Evolutionary conservation across 2,329 filamentous ascomycete genomes (phyloP), one percentile per base, ranked within the genome.

Genomic region (Fusarium sterilihyphosum): DNA sequence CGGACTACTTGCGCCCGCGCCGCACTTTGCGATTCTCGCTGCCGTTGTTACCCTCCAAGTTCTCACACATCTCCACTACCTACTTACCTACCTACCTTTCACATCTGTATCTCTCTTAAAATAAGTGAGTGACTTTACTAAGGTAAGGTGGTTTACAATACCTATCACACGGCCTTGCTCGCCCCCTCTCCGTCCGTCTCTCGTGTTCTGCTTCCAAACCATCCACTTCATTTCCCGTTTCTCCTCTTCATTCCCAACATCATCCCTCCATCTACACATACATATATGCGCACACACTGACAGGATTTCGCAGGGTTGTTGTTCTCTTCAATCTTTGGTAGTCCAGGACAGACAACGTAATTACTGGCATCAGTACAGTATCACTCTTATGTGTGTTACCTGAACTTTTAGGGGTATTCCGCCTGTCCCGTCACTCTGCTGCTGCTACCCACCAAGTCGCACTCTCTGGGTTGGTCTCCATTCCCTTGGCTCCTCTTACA

Each of bases 41-140:
- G 62, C 53, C 65, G 61, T 60, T 70, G 57, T 67, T 54, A 74
- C 71, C 67, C 71, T 73, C 71, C 63, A 61, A 71, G 61, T 71
- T 71, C 71, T 74, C 47, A 71, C 41, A 33, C 33, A 53, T 53
- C 50, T 53, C 50, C 33, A 53, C 50, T 37, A 37, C 33, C 31
- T 53, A 24, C 31, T 26, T 31, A 22, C 31, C 14, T 31, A n/a
- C 46, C 46, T 29, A 47, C 46, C 46, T 31, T 49, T 35, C 56
- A 59, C 70, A 70, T 71, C 52, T 59, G 37, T 37, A 57, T 63
- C 64, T 62, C 57, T 31, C 35, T 26, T 22, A 41, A 63, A 47
- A 60, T 58, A 52, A 46, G 65, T 53, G 52, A 68, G 41, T 47
- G n/a, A 37, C 24, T 60, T 46, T 60, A 31, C 35, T 43, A 33